Conservation (phyloP, 1,139 yeast genomes). For the Sugiyamaella paludigena region DNA sequence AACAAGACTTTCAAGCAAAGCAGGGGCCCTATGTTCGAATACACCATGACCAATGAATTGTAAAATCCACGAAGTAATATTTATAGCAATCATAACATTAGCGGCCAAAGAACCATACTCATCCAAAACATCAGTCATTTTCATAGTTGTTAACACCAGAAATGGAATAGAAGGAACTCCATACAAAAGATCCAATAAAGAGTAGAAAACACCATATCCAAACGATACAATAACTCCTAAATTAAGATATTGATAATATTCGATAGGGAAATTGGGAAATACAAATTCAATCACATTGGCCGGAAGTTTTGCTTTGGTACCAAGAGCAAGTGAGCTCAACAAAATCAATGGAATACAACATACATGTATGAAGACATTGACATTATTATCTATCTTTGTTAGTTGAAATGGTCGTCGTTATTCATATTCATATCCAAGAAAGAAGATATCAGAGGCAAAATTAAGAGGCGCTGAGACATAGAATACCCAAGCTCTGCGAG, state of each 20-base stretch:
- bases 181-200: constrained; percentile 41
- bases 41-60: constrained; percentile 89
- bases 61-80: constrained; percentile 67
- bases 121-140: constrained; percentile 26
- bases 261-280: constrained; percentile 28
- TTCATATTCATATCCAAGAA: background rate
- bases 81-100: constrained; percentile 41
- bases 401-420: background rate
- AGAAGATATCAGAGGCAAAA: background rate
- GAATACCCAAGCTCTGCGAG: too few relatives aligned
- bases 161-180: constrained; percentile 45
- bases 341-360: constrained; percentile 78
- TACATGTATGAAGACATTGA: constrained; percentile 74
- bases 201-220: constrained; percentile 45
- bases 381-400: constrained; percentile 41
- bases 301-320: constrained; percentile 29
- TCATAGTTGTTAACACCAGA: constrained; percentile 32
- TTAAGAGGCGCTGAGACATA: too few relatives aligned
- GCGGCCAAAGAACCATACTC: constrained; percentile 20
- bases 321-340: constrained; percentile 50
- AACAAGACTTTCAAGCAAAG: constrained; percentile 72
- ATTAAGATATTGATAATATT: constrained; percentile 41
- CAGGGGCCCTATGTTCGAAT: constrained; percentile 83
- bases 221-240: constrained; percentile 41
- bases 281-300: constrained; percentile 17